A percentile compares a stretch with the other conserved stretches of the same genome.
These are phyloP conservation scores for Mycotypha africana DNA, from an alignment of 371 early-diverging fungal genomes.

Conservation along the genomic window DNA sequence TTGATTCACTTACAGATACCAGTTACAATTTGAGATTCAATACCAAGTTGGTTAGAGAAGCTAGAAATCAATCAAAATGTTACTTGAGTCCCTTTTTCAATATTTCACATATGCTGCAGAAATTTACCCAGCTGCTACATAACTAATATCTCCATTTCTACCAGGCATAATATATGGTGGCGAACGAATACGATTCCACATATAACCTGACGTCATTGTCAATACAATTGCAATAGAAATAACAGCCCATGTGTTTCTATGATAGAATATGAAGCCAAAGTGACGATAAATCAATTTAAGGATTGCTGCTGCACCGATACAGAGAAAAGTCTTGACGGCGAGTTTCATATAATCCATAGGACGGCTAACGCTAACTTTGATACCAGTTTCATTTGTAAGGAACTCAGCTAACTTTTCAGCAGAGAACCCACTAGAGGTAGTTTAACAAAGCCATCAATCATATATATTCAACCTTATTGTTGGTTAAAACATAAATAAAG, in stretches of 20 bases:
- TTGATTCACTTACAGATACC: slow-evolving; percentile 59
- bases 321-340: slow-evolving; percentile 37
- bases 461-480: background rate
- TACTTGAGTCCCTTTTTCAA: too few relatives aligned
- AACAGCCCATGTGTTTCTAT: slow-evolving; percentile 59
- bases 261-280: slow-evolving; percentile 44
- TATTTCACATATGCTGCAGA: too few relatives aligned
- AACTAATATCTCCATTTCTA: slow-evolving; percentile 54
- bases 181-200: slow-evolving; percentile 87
- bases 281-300: slow-evolving; percentile 39
- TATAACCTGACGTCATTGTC: slow-evolving; percentile 77
- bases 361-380: slow-evolving; percentile 33
- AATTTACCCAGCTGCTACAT: slow-evolving; percentile 53
- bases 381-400: slow-evolving; percentile 42
- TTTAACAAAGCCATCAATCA: too few relatives aligned
- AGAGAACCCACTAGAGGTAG: slow-evolving; percentile 49
- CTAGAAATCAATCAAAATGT: slow-evolving; percentile 25
- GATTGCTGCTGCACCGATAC: slow-evolving; percentile 31
- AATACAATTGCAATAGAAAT: slow-evolving; percentile 56
- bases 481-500: too few relatives aligned
- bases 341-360: slow-evolving; percentile 41
- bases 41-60: slow-evolving; percentile 71
- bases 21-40: slow-evolving; percentile 77
- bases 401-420: slow-evolving; percentile 67
- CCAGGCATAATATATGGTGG: slow-evolving; percentile 64